These are phyloP conservation scores for Silene coronaria DNA, from an alignment of 179 eudicot species.

Conservation along the genomic window DNA sequence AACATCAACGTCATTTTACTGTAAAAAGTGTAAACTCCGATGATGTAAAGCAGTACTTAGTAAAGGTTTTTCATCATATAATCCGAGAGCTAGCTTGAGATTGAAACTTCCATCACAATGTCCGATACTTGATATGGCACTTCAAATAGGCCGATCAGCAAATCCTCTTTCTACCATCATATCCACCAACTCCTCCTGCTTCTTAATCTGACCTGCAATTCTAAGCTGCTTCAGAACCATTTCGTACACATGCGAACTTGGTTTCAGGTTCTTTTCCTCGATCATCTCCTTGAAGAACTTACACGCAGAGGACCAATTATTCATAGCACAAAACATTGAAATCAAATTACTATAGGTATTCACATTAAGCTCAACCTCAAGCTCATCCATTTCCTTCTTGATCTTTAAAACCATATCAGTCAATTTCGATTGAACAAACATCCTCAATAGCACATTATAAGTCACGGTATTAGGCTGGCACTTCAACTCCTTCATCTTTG, in stretches of 20 bases:
- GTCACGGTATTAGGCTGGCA: conserved; percentile 65
- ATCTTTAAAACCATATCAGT: conserved; percentile 89
- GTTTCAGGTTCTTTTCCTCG: conserved; percentile 74
- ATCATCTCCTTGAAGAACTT: conserved; percentile 77
- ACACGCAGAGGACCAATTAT: conserved; percentile 86
- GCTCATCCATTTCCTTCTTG: conserved; percentile 76
- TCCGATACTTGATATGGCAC: too few relatives aligned
- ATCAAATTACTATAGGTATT: conserved; percentile 64
- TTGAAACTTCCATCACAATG: not conserved
- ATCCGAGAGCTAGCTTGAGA: too few relatives aligned
- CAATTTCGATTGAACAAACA: conserved; percentile 73
- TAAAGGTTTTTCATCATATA: not conserved
- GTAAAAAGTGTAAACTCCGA: too few relatives aligned
- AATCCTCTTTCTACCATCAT: conserved; percentile 82
- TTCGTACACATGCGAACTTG: conserved; percentile 44
- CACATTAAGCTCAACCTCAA: conserved; percentile 67
- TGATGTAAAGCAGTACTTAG: too few relatives aligned
- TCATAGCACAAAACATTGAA: conserved; percentile 66
- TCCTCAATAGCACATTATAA: conserved; percentile 66
- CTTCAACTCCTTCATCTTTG: conserved; percentile 73
- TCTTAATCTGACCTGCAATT: conserved; percentile 67
- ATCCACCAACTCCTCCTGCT: conserved; percentile 84
- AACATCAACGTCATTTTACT: too few relatives aligned
- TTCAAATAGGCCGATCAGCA: conserved; percentile 42
- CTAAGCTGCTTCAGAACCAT: conserved; percentile 65